Evolutionary conservation across 306 rosid genomes (phyloP).

Genomic region (Glycine latifolia): DNA sequence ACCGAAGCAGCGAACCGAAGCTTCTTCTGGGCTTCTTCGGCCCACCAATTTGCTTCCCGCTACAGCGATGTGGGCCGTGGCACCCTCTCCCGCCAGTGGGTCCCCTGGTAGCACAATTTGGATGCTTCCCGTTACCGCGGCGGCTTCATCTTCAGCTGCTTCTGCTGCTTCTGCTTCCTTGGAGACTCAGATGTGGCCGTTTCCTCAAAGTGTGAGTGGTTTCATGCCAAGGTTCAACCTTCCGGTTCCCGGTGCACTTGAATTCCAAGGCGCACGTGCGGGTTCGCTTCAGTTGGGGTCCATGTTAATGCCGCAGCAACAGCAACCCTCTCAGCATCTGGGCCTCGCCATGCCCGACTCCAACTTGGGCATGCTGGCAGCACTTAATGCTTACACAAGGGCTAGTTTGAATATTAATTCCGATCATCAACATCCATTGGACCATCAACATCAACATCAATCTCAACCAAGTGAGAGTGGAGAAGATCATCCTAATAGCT

Average conservation of each 20-base stretch:
- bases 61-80: slow-evolving; percentile 89
- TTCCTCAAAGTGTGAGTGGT: slow-evolving; percentile 27
- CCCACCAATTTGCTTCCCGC: slow-evolving; percentile 64
- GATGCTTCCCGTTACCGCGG: slow-evolving; percentile 78
- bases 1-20: slow-evolving; percentile 47
- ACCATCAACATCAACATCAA: slow-evolving; percentile 39
- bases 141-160: background rate
- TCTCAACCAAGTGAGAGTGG: slow-evolving; percentile 65
- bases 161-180: slow-evolving; percentile 27
- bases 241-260: slow-evolving; percentile 48
- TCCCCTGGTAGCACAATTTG: slow-evolving; percentile 79
- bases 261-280: slow-evolving; percentile 65
- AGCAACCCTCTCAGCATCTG: slow-evolving; percentile 51
- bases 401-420: slow-evolving; percentile 56
- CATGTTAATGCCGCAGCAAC: slow-evolving; percentile 74
- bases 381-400: slow-evolving; percentile 82
- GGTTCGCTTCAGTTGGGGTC: slow-evolving; percentile 79
- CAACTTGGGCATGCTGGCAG: slow-evolving; percentile 87
- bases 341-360: slow-evolving; percentile 81
- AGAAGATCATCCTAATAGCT: slow-evolving; percentile 71
- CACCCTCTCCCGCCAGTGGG: slow-evolving; percentile 59
- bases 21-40: slow-evolving; percentile 50
- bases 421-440: background rate
- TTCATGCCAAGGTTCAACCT: slow-evolving; percentile 81
- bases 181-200: slow-evolving; percentile 88